Conservation (phyloP, 352 stramenopile genomes). For the Pythium brachiatum region DNA sequence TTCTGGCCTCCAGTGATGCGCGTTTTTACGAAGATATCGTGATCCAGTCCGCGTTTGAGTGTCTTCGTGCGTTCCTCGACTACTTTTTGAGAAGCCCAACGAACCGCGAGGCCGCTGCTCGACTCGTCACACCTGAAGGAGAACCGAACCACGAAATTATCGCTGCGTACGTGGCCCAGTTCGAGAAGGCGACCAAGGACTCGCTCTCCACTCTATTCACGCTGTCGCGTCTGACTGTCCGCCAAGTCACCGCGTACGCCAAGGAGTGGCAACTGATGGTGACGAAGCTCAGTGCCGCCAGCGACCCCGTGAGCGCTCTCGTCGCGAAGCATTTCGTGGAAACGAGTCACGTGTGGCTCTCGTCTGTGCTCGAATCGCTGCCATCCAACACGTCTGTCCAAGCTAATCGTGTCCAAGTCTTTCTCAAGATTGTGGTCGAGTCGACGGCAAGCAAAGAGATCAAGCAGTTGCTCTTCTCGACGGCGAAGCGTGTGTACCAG, state of each 20-base stretch:
- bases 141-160: constrained; percentile 15
- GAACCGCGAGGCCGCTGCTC: constrained; percentile 33
- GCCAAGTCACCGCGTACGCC: constrained; percentile 38
- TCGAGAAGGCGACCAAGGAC: constrained; percentile 55
- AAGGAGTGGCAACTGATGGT: constrained; percentile 46
- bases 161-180: constrained; percentile 55
- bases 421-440: constrained; percentile 12
- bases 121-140: constrained; percentile 17
- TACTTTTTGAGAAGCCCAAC: constrained; percentile 52
- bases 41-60: constrained; percentile 72
- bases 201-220: constrained; percentile 42
- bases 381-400: constrained; percentile 7
- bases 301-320: constrained; percentile 8
- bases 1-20: constrained; percentile 51
- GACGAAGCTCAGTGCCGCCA: constrained; percentile 13
- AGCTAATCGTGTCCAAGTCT: constrained; percentile 11
- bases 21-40: constrained; percentile 51
- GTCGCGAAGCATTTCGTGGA: constrained; percentile 19
- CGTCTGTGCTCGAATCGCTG: constrained; percentile 17
- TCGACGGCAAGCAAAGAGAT: neutral
- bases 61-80: constrained; percentile 59
- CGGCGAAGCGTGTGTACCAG: constrained; percentile 16
- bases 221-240: constrained; percentile 33
- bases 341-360: constrained; percentile 10
- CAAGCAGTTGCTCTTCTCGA: neutral